Evolutionary conservation across 305 asterid genomes (phyloP), one percentile per base, ranked within the genome.

Genomic region (Fraxinus sp.): DNA sequence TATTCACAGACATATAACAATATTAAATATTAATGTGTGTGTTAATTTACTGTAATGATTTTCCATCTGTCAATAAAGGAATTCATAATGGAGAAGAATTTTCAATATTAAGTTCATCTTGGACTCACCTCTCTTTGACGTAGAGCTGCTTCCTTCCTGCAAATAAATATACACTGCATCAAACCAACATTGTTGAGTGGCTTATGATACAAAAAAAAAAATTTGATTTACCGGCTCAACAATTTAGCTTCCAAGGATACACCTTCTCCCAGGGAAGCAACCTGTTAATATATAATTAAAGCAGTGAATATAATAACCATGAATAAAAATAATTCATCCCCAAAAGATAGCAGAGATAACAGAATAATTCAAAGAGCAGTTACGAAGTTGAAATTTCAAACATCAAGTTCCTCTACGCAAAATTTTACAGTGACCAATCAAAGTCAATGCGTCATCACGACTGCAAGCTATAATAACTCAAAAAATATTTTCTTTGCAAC

Each of bases 71-170:
- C 68, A 66, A 71, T 44, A n/a, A 7, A 18, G 10, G 52, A 73
- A 80, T 52, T 30, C 24, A 7, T 0, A 18, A 74, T 80, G 85
- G 7, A 78, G 36, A 55, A 26, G 24, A 32, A 77, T 73, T 74
- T 79, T 68, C 32, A 77, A 71, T 5, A 49, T 79, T 52, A 41
- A 8, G 22, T 62, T 66, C 86, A 84, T 36, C 74, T 74, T 26
- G 49, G 74, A 28, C 52, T 83, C 83, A 97, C 99, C 97, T 97
- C 99, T 88, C 97, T 93, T 86, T 95, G 95, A 55, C 95, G 92
- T 76, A 97, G 91, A 87, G 98, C 96, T 83, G 98, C 99, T 91
- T 97, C 98, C 93, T 97, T 97, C 91, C 99, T 95, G 97, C 83
- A 90, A 85, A 88, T 73, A 82, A 86, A 28, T 22, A 85, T 77